These are phyloP conservation scores for Euphorbia schlechtendalii DNA, from an alignment of 441 rosid genomes.

Conservation along the genomic window DNA sequence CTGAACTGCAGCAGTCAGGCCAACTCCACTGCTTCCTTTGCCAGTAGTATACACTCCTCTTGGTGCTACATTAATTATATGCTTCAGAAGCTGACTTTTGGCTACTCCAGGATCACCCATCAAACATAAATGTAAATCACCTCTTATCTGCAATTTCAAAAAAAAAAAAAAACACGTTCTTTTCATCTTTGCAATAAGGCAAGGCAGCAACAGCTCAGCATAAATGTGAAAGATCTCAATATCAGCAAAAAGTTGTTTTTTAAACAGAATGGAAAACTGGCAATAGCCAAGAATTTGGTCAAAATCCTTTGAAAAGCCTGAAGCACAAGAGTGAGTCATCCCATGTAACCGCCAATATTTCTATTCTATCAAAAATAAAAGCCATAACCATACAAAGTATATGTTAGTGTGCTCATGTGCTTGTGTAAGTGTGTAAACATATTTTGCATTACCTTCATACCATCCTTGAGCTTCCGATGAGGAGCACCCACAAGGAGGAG, in stretches of 20 bases:
- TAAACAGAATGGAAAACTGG: background rate
- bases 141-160: constrained; percentile 77
- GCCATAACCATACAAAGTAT: background rate
- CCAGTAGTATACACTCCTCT: constrained; percentile 98
- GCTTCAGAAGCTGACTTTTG: constrained; percentile 99
- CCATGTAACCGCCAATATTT: background rate
- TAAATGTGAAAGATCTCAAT: background rate
- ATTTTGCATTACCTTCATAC: constrained; percentile 78
- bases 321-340: background rate
- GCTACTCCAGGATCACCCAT: constrained; percentile 99
- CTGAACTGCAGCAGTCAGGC: constrained; percentile 98
- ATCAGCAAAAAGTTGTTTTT: constrained; percentile 4
- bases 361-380: background rate
- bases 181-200: background rate
- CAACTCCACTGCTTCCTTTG: constrained; percentile 99
- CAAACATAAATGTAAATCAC: constrained; percentile 94
- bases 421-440: background rate
- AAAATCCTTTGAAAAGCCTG: background rate
- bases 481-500: constrained; percentile 99
- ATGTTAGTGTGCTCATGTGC: background rate
- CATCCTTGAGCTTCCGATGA: constrained; percentile 90
- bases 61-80: constrained; percentile 96
- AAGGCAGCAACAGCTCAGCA: background rate
- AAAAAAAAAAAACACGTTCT: background rate
- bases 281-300: background rate